Conservation (phyloP, 1,139 yeast species). For the Kodamaea derodonti region DNA sequence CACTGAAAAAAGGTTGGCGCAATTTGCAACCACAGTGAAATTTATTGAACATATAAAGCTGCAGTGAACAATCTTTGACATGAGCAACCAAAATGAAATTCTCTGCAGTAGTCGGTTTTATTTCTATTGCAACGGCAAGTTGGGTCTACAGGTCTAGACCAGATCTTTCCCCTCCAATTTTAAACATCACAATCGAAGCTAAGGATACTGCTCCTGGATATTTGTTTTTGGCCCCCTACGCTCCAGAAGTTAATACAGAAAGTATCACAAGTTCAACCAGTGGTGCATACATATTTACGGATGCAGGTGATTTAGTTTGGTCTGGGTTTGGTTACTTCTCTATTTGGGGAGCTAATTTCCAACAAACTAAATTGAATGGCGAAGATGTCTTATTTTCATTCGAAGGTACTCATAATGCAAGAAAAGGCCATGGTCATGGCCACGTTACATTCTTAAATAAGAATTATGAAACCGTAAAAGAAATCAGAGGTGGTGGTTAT, state of each 20-base stretch:
- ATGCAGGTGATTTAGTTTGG: conserved; percentile 32
- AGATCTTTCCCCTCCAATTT: conserved; percentile 29
- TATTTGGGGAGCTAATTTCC: conserved; percentile 32
- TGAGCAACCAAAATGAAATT: conserved; percentile 3
- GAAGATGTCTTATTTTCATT: conserved; percentile 25
- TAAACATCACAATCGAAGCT: conserved; percentile 28
- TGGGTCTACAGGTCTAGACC: conserved; percentile 31
- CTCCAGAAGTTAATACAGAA: conserved; percentile 4
- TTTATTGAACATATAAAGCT: neutral
- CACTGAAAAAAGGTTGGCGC: neutral
- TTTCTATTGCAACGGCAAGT: conserved; percentile 15
- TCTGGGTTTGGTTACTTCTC: conserved; percentile 28
- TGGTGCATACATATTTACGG: conserved; percentile 28
- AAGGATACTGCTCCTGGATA: conserved; percentile 22
- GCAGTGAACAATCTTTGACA: neutral
- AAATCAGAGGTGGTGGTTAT: conserved; percentile 30
- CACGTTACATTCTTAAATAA: conserved; percentile 27
- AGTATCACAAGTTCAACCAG: conserved; percentile 15
- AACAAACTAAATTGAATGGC: conserved; percentile 23
- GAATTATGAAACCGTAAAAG: conserved; percentile 25
- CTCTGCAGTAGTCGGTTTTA: conserved; percentile 1
- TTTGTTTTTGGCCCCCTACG: conserved; percentile 29
- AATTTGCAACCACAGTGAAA: neutral
- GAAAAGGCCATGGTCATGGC: conserved; percentile 36
- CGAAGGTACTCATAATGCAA: conserved; percentile 31